Conservation (phyloP, 257 asterid genomes). For the Solanum okadae region DNA sequence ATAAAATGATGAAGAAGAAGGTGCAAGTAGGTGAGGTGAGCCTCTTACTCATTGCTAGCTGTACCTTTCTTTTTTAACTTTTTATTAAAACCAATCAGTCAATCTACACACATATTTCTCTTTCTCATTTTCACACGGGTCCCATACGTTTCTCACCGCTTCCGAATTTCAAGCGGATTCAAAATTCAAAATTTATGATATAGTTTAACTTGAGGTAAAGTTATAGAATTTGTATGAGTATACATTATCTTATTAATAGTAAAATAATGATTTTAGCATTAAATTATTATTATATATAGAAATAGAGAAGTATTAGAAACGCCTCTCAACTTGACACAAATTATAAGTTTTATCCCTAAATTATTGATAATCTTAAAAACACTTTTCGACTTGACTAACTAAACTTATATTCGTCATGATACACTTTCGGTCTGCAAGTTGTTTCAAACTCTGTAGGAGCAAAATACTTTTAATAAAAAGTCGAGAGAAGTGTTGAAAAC, state of each 20-base stretch:
- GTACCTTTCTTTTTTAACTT: background rate
- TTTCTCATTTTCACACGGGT: background rate
- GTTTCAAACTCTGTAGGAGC: no score
- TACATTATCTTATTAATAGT: background rate
- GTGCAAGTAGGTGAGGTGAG: background rate
- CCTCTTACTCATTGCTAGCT: background rate
- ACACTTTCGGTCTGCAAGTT: no score
- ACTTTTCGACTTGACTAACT: rapidly evolving
- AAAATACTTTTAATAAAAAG: no score
- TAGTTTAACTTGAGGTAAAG: rapidly evolving
- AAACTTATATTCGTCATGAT: no score
- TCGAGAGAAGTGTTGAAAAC: no score
- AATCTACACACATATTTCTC: background rate
- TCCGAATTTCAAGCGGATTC: background rate
- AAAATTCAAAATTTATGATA: background rate
- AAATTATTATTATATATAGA: background rate
- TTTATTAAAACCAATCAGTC: background rate
- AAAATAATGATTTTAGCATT: no score
- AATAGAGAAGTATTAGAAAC: no score
- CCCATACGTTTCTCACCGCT: background rate
- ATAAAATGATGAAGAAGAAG: background rate
- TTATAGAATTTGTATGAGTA: background rate
- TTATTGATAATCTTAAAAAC: no score
- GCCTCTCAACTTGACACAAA: background rate
- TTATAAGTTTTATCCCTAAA: no score